Base-by-base conservation (phyloP, 345 rosid genomes). In the Raphanus raphanistrum region DNA sequence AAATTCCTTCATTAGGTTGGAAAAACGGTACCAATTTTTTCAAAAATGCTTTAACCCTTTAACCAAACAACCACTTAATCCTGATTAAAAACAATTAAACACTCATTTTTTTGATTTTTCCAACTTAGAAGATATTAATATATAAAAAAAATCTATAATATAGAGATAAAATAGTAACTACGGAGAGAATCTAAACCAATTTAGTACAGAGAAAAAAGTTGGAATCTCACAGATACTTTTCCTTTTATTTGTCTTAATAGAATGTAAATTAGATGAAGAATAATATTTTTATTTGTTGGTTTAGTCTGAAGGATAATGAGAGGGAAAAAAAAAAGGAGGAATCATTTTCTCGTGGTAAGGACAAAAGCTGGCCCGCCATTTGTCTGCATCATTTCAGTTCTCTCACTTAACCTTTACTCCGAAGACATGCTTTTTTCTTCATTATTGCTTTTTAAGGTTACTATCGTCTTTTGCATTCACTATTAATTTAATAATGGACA, bases 331-430 rank as follows among this genome's bases (percentile, higher is more conserved):
- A 2, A 35, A 59, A 36, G 25, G 58, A 61, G 33, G 78, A 79
- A 79, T 79, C 61, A 79, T 74, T 17, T 5, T 68, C 71, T 69
- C 75, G 75, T 74, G 82, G 75, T 63, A 69, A 74, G 75, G 82
- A 79, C 82, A 79, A 79, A 74, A 74, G 79, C 63, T 80, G 82
- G 75, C 82, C 82, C 82, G 58, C 65, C 67, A 69, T 69, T 27
- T 74, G 78, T 69, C 82, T 74, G 82, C 66, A 79, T 79, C 82
- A 79, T 74, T 70, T 79, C 71, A 74, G 70, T 63, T 60, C 63
- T 61, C 76, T 79, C 82, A 74, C 79, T 79, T 79, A 63, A 33
- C 63, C 79, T 74, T 79, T 74, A 68, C 79, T 79, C 67, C 74
- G 41, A 74, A 79, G 79, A 79, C 82, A 79, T 80, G 76, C 76